Conservation (phyloP, 2,329 filamentous ascomycete genomes). For the Colletotrichum theobromicola region DNA sequence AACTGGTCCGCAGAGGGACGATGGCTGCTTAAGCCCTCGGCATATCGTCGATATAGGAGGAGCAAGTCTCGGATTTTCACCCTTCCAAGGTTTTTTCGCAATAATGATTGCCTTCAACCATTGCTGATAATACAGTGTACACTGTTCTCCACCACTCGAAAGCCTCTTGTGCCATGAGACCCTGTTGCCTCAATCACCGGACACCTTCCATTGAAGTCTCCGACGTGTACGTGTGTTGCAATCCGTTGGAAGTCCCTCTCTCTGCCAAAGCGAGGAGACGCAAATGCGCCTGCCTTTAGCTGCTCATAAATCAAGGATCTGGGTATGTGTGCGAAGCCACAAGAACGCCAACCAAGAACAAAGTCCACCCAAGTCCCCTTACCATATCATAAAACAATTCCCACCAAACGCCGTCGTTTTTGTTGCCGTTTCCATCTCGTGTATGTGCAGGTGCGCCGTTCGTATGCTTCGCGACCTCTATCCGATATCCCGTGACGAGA, state of each 20-base stretch:
- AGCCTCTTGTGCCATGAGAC: background rate
- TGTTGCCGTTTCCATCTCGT: background rate
- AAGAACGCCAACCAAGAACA: background rate
- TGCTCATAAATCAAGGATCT: conserved; percentile 14
- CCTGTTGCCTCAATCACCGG: background rate
- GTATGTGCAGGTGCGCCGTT: conserved; percentile 22
- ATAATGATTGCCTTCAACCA: background rate
- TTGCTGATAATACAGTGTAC: background rate
- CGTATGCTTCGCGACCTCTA: conserved; percentile 23
- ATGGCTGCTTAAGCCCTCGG: background rate
- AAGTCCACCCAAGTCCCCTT: background rate
- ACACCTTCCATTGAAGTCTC: background rate
- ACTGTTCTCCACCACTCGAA: background rate
- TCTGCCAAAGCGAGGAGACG: background rate
- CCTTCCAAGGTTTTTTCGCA: background rate
- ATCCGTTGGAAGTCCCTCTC: background rate
- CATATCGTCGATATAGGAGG: background rate
- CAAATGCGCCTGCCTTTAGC: conserved; percentile 13
- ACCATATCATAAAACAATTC: background rate
- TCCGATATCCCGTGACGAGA: background rate
- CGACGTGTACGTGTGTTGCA: background rate
- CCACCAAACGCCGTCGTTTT: conserved; percentile 12
- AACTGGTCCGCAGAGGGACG: background rate
- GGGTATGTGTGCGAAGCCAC: conserved; percentile 19
- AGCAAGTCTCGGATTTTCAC: background rate